Evolutionary conservation across 345 rosid genomes (phyloP), one percentile per base, ranked within the genome.

Genomic region (Leavenworthia alabamica): DNA sequence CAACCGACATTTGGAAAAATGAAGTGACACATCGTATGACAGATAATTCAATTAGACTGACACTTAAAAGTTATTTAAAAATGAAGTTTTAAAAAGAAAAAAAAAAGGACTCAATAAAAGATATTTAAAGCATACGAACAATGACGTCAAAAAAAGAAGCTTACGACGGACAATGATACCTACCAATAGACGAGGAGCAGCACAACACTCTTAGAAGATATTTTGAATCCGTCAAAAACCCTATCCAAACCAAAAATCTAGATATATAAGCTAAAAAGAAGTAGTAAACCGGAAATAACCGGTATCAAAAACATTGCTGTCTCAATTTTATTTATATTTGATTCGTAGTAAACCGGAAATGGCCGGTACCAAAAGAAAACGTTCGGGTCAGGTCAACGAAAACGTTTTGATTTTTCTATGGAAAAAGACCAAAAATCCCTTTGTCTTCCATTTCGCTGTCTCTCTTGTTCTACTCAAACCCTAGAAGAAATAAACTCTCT

Each of bases 391-490:
- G 55, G 67, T 68, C 73, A 60, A 60, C 54, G 39, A 31, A 60
- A 33, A 60, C 55, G 48, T 33, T 17, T 52, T 52, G 55, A 60
- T 42, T 36, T 9, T 9, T 22, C 24, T 5, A 12, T 6, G 6
- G 24, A 52, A 42, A 33, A 42, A 51, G 41, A 42, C 61, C 41
- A 26, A 60, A 52, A 62, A 3, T 9, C 16, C 36, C 31, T 6
- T 50, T 16, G 45, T 68, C 61, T 7, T 60, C 56, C 56, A 54
- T 46, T 19, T 42, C 61, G 73, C 67, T 51, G 61, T 68, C 63
- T 53, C 53, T 16, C 22, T 51, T 51, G 45, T 68, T 59, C n/a
- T 47, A 50, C 63, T 70, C 62, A 20, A 70, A 62, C 74, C 74
- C 74, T 70, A 62, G 24, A 2, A 31, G 45, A 32, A 13, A 9